These are phyloP conservation scores for Picea mariana DNA, from an alignment of 83 land plant genomes.

Conservation along the genomic window DNA sequence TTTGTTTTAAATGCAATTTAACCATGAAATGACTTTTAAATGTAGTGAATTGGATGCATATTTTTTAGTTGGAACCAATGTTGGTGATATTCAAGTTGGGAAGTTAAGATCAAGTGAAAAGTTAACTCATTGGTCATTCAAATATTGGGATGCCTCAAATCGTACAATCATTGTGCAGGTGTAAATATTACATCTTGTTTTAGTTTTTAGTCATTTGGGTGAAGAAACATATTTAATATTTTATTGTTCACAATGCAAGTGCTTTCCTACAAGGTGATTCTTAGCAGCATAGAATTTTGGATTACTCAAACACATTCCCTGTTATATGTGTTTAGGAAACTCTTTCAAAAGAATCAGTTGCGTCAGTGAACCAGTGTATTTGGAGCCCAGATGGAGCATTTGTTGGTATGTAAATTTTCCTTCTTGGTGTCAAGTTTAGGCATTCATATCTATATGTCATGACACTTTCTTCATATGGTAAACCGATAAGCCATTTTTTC, in stretches of 20 bases:
- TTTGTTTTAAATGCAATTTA: neutral
- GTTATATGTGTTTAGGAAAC: conserved; percentile 32
- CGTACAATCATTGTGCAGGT: conserved; percentile 28
- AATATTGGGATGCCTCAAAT: conserved; percentile 52
- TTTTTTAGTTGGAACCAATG: conserved; percentile 78
- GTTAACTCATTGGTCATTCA: conserved; percentile 40
- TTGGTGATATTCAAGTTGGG: conserved; percentile 75
- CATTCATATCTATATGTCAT: neutral
- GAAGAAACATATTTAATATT: neutral
- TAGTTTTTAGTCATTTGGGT: neutral
- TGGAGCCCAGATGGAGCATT: conserved; percentile 87
- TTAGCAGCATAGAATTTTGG: too few relatives aligned
- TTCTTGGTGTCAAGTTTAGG: neutral
- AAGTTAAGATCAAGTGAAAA: conserved; percentile 29
- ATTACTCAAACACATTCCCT: too few relatives aligned
- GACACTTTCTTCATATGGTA: neutral
- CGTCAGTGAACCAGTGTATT: conserved; percentile 68
- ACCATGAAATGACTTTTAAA: neutral
- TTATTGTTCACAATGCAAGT: neutral
- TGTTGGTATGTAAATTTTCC: conserved; percentile 42
- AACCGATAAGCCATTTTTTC: neutral
- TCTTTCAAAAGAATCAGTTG: conserved; percentile 64
- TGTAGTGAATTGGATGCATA: too few relatives aligned
- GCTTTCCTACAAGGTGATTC: too few relatives aligned
- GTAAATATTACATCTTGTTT: conserved; percentile 2